Conservation (phyloP, 495 filamentous ascomycete genomes). For the Letharia lupina region DNA sequence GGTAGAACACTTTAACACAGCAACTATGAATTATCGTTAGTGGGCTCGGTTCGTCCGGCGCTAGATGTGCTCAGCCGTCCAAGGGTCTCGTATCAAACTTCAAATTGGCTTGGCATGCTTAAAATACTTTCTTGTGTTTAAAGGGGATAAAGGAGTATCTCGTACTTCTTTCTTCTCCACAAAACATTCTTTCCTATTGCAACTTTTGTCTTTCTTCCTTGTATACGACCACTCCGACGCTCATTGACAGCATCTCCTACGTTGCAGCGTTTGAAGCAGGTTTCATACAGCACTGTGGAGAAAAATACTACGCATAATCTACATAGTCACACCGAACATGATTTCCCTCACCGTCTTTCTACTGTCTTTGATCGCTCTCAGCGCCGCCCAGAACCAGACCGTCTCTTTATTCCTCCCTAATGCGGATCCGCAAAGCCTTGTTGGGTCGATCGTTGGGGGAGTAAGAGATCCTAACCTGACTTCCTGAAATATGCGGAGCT, state of each 20-base stretch:
- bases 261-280: not conserved
- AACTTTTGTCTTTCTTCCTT: not conserved
- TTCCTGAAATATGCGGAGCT: not conserved
- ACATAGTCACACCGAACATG: not conserved
- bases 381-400: constrained; percentile 2
- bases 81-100: not conserved
- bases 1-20: too few species aligned
- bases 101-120: not conserved
- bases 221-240: not conserved
- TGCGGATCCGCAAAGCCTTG: not conserved
- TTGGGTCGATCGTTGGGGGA: constrained; percentile 10
- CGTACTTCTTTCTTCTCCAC: not conserved
- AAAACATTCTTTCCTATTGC: not conserved
- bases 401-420: not conserved
- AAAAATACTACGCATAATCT: not conserved
- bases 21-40: too few species aligned
- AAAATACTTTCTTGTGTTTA: not conserved
- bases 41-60: too few species aligned
- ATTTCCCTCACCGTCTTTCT: constrained; percentile 6
- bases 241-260: not conserved
- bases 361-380: constrained; percentile 2
- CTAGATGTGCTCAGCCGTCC: not conserved
- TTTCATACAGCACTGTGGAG: not conserved
- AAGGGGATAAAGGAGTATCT: not conserved
- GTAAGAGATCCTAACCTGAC: not conserved